These are phyloP conservation scores for Fonsecaea monophora DNA, from an alignment of 2,329 filamentous ascomycete species.

Conservation along the genomic window DNA sequence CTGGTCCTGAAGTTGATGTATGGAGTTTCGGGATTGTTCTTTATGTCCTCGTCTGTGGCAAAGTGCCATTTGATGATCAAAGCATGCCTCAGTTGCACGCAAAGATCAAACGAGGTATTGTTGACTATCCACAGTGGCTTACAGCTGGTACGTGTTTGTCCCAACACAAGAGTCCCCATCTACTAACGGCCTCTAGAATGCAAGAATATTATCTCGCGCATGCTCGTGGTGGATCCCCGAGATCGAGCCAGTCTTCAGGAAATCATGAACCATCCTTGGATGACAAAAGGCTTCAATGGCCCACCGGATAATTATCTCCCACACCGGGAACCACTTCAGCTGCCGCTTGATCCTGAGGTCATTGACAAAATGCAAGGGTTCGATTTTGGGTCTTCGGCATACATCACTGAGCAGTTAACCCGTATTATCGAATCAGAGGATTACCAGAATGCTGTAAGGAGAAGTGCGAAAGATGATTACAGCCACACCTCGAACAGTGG, in stretches of 20 bases:
- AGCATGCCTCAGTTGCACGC: slow-evolving; percentile 98
- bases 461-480: slow-evolving; percentile 71
- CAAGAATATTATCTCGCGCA: slow-evolving; percentile 86
- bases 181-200: slow-evolving; percentile 72
- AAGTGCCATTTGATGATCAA: slow-evolving; percentile 98
- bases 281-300: slow-evolving; percentile 85
- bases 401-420: slow-evolving; percentile 80
- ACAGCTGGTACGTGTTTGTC: slow-evolving; percentile 72
- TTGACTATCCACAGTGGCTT: slow-evolving; percentile 94
- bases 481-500: slow-evolving; percentile 63
- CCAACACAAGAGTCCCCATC: slow-evolving; percentile 20
- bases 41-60: slow-evolving; percentile 95
- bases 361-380: slow-evolving; percentile 96
- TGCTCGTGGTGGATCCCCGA: slow-evolving; percentile 93
- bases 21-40: slow-evolving; percentile 99
- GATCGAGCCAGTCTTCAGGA: slow-evolving; percentile 86
- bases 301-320: slow-evolving; percentile 91
- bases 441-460: slow-evolving; percentile 82
- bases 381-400: slow-evolving; percentile 88
- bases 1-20: slow-evolving; percentile 93
- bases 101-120: slow-evolving; percentile 96
- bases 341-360: slow-evolving; percentile 82
- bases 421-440: slow-evolving; percentile 92
- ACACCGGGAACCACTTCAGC: slow-evolving; percentile 78
- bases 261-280: slow-evolving; percentile 95